A percentile compares a stretch with the other conserved stretches of the same genome.
These are phyloP conservation scores for Eimeria brunetti DNA, from an alignment of 169 alveolate genomes.

Conservation along the genomic window DNA sequence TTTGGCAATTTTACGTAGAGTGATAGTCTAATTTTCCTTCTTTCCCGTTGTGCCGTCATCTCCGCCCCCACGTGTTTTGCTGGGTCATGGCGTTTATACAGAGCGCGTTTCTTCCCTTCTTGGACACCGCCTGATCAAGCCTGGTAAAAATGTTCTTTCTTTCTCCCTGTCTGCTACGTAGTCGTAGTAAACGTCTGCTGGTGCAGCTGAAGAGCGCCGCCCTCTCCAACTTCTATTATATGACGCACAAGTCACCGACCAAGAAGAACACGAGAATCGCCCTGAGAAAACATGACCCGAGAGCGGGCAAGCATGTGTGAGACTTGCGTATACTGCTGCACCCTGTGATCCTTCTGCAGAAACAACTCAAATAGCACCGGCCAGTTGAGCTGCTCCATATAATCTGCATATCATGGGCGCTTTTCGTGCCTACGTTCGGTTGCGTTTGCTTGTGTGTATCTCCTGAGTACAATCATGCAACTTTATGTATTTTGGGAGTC, in stretches of 20 bases:
- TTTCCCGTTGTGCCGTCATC: not conserved
- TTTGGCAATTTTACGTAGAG: not conserved
- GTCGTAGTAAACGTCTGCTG: constrained; percentile 89
- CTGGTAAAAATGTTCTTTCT: constrained; percentile 88
- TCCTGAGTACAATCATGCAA: not conserved
- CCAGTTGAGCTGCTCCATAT: too few species aligned
- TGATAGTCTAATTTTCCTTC: not conserved
- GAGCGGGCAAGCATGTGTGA: constrained; percentile 90
- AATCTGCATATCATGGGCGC: too few species aligned
- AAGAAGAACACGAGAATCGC: constrained; percentile 88
- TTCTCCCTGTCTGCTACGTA: constrained; percentile 84
- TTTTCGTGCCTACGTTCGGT: not conserved
- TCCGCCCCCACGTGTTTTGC: not conserved
- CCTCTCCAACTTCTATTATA: constrained; percentile 87
- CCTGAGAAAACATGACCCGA: constrained; percentile 90
- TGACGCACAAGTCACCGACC: constrained; percentile 89
- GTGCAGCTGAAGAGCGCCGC: constrained; percentile 89
- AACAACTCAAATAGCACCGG: too few species aligned
- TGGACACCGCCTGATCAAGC: not conserved
- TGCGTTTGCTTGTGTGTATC: not conserved
- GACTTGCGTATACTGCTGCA: constrained; percentile 18
- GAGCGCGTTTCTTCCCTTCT: not conserved
- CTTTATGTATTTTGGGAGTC: not conserved
- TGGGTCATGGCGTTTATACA: not conserved
- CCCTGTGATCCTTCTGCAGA: too few species aligned